Percentiles rank a stretch among this genome's conserved stretches.
phyloP scores from a whole-genome alignment of 345 rosid genomes.

The Pelargonium nanum region DNA sequence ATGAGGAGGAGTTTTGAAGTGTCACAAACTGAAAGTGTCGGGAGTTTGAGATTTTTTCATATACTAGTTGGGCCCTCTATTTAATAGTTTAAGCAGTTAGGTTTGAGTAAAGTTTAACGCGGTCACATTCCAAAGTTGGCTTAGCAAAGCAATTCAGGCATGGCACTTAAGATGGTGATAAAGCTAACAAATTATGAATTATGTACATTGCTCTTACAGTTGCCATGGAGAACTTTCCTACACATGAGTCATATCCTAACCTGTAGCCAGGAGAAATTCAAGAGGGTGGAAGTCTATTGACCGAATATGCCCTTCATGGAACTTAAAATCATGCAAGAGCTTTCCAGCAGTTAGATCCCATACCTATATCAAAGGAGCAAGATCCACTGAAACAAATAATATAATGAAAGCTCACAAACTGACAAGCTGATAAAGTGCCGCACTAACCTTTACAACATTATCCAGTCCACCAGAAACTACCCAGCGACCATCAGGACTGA shows the following conservation, averaged over 20 bases:
- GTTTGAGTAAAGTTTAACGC: no score
- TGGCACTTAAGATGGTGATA: neutral
- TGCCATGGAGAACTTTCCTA: neutral
- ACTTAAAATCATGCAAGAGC: conserved; percentile 87
- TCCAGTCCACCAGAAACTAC: conserved; percentile 96
- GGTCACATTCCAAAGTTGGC: neutral
- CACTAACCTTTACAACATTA: conserved; percentile 72
- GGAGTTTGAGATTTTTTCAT: no score
- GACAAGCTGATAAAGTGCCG: neutral
- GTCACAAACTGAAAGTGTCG: no score
- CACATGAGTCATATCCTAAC: conserved; percentile 28
- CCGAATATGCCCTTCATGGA: conserved; percentile 76
- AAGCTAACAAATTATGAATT: neutral
- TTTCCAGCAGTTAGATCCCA: conserved; percentile 99
- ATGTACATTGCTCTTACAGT: neutral
- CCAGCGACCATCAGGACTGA: conserved; percentile 99
- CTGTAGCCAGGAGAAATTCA: conserved; percentile 92
- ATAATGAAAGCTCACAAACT: neutral
- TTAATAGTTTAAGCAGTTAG: no score
- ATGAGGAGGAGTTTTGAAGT: no score
- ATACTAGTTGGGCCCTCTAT: no score
- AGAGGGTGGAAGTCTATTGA: conserved; percentile 93
- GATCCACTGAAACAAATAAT: neutral
- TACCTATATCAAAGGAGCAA: conserved; percentile 27
- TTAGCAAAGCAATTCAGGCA: neutral